Evolutionary conservation across 768 basidiomycete genomes (phyloP).

Genomic region (Tricholoma hemisulphureum): DNA sequence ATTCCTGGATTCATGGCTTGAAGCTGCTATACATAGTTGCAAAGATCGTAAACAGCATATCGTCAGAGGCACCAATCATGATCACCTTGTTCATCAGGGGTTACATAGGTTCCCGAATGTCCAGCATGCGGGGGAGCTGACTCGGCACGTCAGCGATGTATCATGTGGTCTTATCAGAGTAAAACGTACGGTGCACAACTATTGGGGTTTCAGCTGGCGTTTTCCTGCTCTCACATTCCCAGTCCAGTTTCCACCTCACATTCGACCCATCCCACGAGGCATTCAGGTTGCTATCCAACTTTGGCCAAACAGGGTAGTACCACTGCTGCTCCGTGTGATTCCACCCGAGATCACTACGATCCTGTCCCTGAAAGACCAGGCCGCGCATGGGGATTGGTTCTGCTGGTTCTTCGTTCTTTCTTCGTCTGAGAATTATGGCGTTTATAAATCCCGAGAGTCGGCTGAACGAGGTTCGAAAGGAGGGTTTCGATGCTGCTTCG

Average conservation of each 20-base stretch:
- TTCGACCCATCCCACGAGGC: neutral
- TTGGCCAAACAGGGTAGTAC: neutral
- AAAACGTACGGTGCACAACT: slow-evolving; percentile 17
- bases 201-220: too few relatives aligned
- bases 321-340: neutral
- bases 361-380: neutral
- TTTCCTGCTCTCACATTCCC: neutral
- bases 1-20: slow-evolving; percentile 3
- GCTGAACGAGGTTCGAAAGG: neutral
- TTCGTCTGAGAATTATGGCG: neutral
- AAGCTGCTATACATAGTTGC: neutral
- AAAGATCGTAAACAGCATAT: neutral
- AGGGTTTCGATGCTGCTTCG: neutral
- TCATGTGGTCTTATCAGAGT: neutral
- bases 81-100: slow-evolving; percentile 4
- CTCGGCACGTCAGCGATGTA: neutral
- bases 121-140: slow-evolving; percentile 6
- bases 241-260: neutral
- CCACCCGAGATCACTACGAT: neutral
- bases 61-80: neutral
- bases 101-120: slow-evolving; percentile 2
- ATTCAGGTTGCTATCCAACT: neutral
- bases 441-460: neutral
- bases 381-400: neutral
- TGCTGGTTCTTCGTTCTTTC: neutral